Conservation (phyloP, 176 grass and related monocot species). For the Oryza nivara region DNA sequence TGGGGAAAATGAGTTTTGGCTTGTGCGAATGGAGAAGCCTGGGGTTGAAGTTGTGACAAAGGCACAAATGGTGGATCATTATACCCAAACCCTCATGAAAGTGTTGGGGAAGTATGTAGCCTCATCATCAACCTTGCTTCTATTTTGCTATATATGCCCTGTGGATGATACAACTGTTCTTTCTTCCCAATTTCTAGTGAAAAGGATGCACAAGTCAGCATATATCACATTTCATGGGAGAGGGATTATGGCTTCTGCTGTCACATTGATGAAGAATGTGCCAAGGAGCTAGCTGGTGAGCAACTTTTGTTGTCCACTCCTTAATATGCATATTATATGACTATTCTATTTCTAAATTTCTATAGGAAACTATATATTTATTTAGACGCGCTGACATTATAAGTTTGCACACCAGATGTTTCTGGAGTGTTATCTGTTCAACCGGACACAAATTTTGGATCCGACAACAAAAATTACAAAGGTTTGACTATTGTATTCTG, state of each 20-base stretch:
- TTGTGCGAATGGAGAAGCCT: constrained; percentile 80
- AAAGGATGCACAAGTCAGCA: constrained; percentile 91
- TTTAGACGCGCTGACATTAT: not conserved
- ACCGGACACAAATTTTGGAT: constrained; percentile 65
- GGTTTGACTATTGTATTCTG: constrained; percentile 44
- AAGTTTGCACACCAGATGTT: constrained; percentile 56
- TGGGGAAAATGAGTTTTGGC: constrained; percentile 68
- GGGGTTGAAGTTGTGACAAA: constrained; percentile 84
- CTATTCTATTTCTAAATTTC: not conserved
- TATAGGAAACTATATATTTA: constrained; percentile 7
- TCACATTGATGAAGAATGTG: constrained; percentile 68
- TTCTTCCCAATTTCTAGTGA: constrained; percentile 54
- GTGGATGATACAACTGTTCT: not conserved
- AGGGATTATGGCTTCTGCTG: constrained; percentile 90
- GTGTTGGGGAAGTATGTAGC: constrained; percentile 82
- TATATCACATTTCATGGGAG: constrained; percentile 86
- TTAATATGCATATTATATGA: not conserved
- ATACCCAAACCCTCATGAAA: constrained; percentile 70
- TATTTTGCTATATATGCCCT: constrained; percentile 18
- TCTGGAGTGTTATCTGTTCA: constrained; percentile 77
- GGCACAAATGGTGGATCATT: constrained; percentile 86
- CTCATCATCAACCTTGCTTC: not conserved
- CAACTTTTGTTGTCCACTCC: constrained; percentile 10
- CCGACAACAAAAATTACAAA: constrained; percentile 65
- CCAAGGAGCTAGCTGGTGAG: constrained; percentile 70